These are phyloP conservation scores for Suillus ampliporus DNA, from an alignment of 768 basidiomycete species.

Conservation along the genomic window DNA sequence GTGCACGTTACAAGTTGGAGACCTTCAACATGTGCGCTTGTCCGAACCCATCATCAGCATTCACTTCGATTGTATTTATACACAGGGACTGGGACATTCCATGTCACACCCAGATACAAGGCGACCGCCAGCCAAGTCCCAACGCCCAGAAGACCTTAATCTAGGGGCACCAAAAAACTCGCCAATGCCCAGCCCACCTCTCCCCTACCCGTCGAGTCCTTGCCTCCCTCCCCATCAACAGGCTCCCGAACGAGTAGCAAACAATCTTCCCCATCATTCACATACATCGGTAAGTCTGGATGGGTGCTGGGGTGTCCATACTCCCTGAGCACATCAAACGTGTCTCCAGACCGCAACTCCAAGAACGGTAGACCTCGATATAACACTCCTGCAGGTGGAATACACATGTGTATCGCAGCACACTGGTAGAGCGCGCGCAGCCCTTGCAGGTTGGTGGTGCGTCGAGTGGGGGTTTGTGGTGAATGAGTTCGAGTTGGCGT, in stretches of 20 bases:
- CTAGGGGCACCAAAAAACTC: constrained; percentile 75
- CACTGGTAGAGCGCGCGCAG: constrained; percentile 68
- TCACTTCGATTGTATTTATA: too few species aligned
- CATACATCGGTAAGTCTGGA: constrained; percentile 73
- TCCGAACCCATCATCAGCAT: too few species aligned
- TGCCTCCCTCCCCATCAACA: neutral
- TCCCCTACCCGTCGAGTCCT: too few species aligned
- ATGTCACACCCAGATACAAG: too few species aligned
- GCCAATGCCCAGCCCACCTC: constrained; percentile 82
- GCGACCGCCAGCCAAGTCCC: too few species aligned
- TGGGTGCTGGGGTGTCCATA: constrained; percentile 81
- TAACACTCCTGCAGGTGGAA: constrained; percentile 63
- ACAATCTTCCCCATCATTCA: constrained; percentile 81
- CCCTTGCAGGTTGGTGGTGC: constrained; percentile 30
- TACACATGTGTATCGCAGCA: constrained; percentile 69
- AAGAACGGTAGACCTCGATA: constrained; percentile 84
- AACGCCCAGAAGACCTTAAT: constrained; percentile 26
- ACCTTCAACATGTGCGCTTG: too few species aligned
- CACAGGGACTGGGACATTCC: too few species aligned
- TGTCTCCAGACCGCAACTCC: constrained; percentile 62
- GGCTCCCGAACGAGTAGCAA: constrained; percentile 70
- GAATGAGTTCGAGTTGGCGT: constrained; percentile 21
- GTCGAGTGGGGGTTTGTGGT: constrained; percentile 29
- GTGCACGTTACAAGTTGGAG: too few species aligned
- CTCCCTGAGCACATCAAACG: constrained; percentile 74